Percentiles rank a stretch among this genome's conserved stretches.
phyloP scores from a whole-genome alignment of 441 rosid genomes.

The Brassica balearica region DNA sequence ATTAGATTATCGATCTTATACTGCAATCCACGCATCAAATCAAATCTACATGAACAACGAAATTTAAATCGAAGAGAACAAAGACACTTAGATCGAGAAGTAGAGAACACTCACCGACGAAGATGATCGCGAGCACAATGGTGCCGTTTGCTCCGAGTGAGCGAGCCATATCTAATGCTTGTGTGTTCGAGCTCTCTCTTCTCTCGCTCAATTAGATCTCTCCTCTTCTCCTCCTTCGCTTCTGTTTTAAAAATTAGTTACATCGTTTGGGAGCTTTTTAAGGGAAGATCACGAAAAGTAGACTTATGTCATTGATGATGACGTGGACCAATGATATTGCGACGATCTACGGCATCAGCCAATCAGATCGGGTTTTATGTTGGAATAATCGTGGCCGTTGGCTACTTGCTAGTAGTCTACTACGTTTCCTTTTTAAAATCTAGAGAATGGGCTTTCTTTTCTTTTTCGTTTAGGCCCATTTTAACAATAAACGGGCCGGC shows the following conservation, averaged over 20 bases:
- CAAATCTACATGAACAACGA: neutral
- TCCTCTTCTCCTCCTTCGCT: neutral
- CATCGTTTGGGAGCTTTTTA: neutral
- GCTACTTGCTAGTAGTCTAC: neutral
- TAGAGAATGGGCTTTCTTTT: slow-evolving; percentile 23
- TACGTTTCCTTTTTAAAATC: neutral
- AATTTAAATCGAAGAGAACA: neutral
- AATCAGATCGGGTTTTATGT: slow-evolving; percentile 36
- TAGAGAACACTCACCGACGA: slow-evolving; percentile 53
- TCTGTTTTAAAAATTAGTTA: neutral
- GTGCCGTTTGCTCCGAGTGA: slow-evolving; percentile 53
- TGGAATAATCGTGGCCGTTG: slow-evolving; percentile 40
- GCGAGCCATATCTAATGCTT: slow-evolving; percentile 24
- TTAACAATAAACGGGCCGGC: slow-evolving; percentile 8
- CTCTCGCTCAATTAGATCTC: slow-evolving; percentile 6
- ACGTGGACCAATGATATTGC: slow-evolving; percentile 4
- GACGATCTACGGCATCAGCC: slow-evolving; percentile 27
- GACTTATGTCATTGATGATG: neutral
- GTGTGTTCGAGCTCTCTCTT: neutral
- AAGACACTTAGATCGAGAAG: neutral
- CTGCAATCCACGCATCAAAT: neutral
- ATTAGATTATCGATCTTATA: neutral
- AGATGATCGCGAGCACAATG: slow-evolving; percentile 56
- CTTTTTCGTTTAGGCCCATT: neutral
- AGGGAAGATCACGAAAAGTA: neutral